Evolutionary conservation across 1,139 yeast species (phyloP), one percentile per base, ranked within the genome.

Genomic region (Pichia sorboxylosa): DNA sequence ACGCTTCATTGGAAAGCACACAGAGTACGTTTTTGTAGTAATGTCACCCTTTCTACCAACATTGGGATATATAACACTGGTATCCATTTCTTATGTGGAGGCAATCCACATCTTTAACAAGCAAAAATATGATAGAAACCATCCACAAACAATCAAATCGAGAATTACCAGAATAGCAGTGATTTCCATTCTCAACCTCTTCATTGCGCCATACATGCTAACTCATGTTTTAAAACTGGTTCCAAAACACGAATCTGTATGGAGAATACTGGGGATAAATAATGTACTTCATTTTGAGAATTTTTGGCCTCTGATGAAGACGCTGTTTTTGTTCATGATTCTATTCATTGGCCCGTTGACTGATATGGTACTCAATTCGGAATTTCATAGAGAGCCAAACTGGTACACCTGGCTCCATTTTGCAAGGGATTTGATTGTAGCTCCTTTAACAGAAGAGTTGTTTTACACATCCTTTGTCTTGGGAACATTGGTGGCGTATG

Each of bases 381-480:
- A 29, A 20, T 14, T 14, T 10, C 9, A 24, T 5, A 27, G 16
- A 28, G 54, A 17, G 40, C n/a, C n/a, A n/a, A n/a, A n/a, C n/a
- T n/a, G n/a, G n/a, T 55, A 25, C 53, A 37, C 37, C 33, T 42
- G 24, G 9, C 21, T 3, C 4, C 9, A 32, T 19, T 40, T 31
- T 2, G 11, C 32, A 2, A 17, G 95, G 38, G 79, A 82, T 51
- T 69, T 71, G 39, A 37, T 83, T 0, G 64, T 82, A 41, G 97
- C 94, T 0, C 98, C 98, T 1, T 36, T 82, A 1, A 78, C 94
- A 0, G 99, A 90, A 52, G 99, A 90, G 50, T 45, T 85, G 22
- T 70, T 84, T 7, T 90, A 79, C 52, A 65, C 97, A 4, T 66
- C 83, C 0, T 58, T 79, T 29, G 57, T 80, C 2, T 44, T 77